Evolutionary conservation across 1,284 basidiomycete genomes (phyloP), one percentile per base, ranked within the genome.

Genomic region (Malassezia psittaci): DNA sequence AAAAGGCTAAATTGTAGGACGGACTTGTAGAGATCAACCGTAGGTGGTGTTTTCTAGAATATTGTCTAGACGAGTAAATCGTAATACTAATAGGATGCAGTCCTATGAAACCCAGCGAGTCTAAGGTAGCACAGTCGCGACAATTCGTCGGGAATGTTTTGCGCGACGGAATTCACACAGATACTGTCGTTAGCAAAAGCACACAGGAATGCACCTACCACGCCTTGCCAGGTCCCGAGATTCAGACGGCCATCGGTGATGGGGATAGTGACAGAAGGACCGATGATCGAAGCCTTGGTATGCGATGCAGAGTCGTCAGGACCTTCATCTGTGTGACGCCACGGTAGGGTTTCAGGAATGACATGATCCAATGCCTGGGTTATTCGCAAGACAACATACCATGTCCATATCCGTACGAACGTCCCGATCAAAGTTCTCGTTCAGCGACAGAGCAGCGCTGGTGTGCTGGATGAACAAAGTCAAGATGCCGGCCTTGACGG

Each of bases 211-310:
- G 2, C 21, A 57, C 55, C 34, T 47, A 57, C 59, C 36, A 61
- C 42, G 80, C 85, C 88, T 80, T 93, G 90, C 90, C 89, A 94
- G 16, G 87, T 91, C 5, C 89, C 90, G 38, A 91, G 78, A 63
- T 86, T 88, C 60, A 93, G 77, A 44, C 80, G 79, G 2, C 86
- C 88, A 57, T 86, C 81, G 1, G 87, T 87, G 66, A 94, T 89
- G 4, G 90, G 90, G 29, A 93, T 79, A 12, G 85, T 84, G 64
- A 93, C 80, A 1, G 85, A 84, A 18, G 85, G 81, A 32, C 90
- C 90, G 48, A 91, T 78, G 34, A 94, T 79, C 2, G 87, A 83
- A 3, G 87, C 82, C 75, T 94, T 94, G 24, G 88, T 88, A 75
- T 96, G 90, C 13, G 89, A 91, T 43, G 86, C 66, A 1, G 62